These are phyloP conservation scores for Agrostemma githago DNA, from an alignment of 148 eudicot genomes.

Conservation along the genomic window DNA sequence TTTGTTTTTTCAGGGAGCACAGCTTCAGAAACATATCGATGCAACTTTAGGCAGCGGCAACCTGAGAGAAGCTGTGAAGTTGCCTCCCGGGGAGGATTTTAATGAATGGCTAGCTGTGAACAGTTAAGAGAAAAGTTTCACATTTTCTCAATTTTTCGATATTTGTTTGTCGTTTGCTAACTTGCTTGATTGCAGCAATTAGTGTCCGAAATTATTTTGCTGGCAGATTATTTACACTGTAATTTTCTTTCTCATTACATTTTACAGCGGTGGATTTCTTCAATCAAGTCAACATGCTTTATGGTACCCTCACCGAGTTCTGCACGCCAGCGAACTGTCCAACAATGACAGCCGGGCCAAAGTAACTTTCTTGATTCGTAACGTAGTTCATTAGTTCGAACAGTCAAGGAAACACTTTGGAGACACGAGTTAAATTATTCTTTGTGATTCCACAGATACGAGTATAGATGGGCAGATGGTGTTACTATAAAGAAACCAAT, in stretches of 20 bases:
- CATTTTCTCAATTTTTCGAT: background rate
- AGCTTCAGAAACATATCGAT: constrained; percentile 79
- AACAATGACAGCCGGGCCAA: constrained; percentile 95
- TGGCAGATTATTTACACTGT: constrained; percentile 3
- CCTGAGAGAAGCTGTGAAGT: constrained; percentile 88
- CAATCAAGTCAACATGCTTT: constrained; percentile 95
- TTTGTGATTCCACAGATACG: constrained; percentile 49
- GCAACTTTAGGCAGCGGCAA: constrained; percentile 89
- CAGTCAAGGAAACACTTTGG: background rate
- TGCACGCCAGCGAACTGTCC: constrained; percentile 84
- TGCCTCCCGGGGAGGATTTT: constrained; percentile 96
- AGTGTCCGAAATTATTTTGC: constrained; percentile 6
- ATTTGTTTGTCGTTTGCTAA: background rate
- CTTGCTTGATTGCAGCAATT: background rate
- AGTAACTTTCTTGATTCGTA: constrained; percentile 43
- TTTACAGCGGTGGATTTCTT: constrained; percentile 92
- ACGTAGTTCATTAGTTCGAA: background rate
- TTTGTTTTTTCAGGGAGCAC: constrained; percentile 67
- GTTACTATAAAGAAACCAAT: constrained; percentile 92
- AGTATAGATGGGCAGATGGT: constrained; percentile 97
- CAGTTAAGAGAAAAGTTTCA: constrained; percentile 37
- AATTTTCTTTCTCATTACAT: constrained; percentile 18
- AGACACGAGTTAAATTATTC: background rate
- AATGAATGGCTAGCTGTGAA: constrained; percentile 99
- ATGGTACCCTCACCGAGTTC: constrained; percentile 94